Base-by-base conservation (phyloP, 495 filamentous ascomycete genomes). In the Podospora didyma region DNA sequence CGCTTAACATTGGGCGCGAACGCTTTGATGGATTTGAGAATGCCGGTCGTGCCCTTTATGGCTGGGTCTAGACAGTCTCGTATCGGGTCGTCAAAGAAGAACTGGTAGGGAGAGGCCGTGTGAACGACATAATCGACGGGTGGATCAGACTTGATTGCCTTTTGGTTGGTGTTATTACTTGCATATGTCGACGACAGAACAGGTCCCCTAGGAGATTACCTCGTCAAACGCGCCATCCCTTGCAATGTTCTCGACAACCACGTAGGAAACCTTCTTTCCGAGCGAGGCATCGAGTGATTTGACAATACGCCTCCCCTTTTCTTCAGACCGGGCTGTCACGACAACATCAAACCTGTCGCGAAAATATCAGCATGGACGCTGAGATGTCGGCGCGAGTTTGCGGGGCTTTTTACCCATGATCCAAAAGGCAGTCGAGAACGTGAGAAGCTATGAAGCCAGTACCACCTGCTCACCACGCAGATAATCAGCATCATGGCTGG, bases 371-470 rank as follows among this genome's bases (percentile, higher is more conserved):
- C 12, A 42, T 17, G 0, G 4, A 5, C 0, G 3, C 5, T 14
- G 5, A 42, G 39, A 5, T 42, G 9, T n/a, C n/a, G n/a, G n/a
- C n/a, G n/a, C n/a, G n/a, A n/a, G n/a, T n/a, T n/a, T n/a, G n/a
- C n/a, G n/a, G n/a, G n/a, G n/a, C n/a, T n/a, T n/a, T n/a, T n/a
- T 50, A 71, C 69, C 65, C 68, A 6, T 66, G 56, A 14, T 68
- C 62, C 2, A 74, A 56, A 7, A 75, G 58, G 14, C 42, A 49
- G 46, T 74, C 66, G 1, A 75, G 60, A 22, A 75, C 63, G 37
- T 75, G 73, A 0, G 72, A 73, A 48, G 73, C 73, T 22, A 75
- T 68, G 54, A 75, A 75, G 46, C 73, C 73, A 7, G 64, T 72
- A 0, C 73, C 73, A 1, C 73, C 73, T 74, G 53, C 10, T 2